Conservation (phyloP, 2,329 filamentous ascomycete genomes). For the Furcasterigmium sp. region DNA sequence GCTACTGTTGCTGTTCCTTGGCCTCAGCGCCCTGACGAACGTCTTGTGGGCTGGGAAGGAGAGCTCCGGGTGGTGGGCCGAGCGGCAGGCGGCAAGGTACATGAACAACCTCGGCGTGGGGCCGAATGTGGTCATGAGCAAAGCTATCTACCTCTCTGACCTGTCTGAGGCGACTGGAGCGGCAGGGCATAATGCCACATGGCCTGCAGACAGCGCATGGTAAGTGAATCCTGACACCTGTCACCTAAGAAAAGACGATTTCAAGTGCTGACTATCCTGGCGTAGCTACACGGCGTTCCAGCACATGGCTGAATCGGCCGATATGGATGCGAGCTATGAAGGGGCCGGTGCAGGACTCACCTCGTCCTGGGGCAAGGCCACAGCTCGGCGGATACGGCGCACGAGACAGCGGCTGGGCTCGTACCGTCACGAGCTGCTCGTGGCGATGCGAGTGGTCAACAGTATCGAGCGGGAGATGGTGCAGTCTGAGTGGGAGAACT, state of each 20-base stretch:
- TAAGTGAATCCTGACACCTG: constrained; percentile 16
- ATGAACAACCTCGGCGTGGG: constrained; percentile 77
- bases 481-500: constrained; percentile 87
- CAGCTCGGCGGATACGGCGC: constrained; percentile 63
- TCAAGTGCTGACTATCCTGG: constrained; percentile 1
- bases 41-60: constrained; percentile 69
- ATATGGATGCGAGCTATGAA: constrained; percentile 52
- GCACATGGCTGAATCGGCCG: constrained; percentile 50
- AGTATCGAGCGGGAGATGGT: constrained; percentile 82
- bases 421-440: constrained; percentile 85
- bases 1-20: constrained; percentile 64
- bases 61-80: constrained; percentile 75
- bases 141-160: constrained; percentile 77
- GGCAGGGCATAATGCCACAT: constrained; percentile 21
- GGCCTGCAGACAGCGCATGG: constrained; percentile 46
- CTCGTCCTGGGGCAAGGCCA: constrained; percentile 43
- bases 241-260: no score
- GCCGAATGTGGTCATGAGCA: constrained; percentile 77
- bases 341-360: constrained; percentile 43
- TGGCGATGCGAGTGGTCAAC: constrained; percentile 87
- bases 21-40: constrained; percentile 67
- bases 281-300: constrained; percentile 57
- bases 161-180: constrained; percentile 58
- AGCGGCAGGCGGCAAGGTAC: constrained; percentile 73
- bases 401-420: constrained; percentile 78